Percentiles rank a stretch among this genome's conserved stretches.
Evolutionary conservation across 805 yeast species (phyloP).

Genomic region (Schizosaccharomyces japonicus): DNA sequence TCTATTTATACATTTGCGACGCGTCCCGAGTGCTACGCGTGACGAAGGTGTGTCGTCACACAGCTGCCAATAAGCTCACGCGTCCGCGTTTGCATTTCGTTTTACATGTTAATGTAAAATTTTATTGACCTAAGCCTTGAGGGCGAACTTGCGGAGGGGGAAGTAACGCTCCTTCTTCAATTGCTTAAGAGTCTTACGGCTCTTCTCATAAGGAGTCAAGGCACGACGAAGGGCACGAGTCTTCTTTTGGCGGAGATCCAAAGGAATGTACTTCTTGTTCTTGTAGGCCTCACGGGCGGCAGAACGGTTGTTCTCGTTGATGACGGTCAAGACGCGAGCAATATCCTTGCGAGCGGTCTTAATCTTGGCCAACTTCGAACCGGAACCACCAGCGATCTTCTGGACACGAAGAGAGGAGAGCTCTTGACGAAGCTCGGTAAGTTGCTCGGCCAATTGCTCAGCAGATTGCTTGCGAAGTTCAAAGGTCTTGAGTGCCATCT

Average conservation of each 20-base stretch:
- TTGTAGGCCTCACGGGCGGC: slow-evolving; percentile 87
- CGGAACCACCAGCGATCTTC: slow-evolving; percentile 70
- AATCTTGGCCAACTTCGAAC: slow-evolving; percentile 54
- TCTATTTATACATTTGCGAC: no score
- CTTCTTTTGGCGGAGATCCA: slow-evolving; percentile 97
- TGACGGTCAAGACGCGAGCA: slow-evolving; percentile 92
- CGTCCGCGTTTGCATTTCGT: neutral
- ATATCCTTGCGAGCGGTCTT: slow-evolving; percentile 86
- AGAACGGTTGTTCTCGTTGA: slow-evolving; percentile 90
- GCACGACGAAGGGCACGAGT: slow-evolving; percentile 99
- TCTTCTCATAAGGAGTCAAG: slow-evolving; percentile 68
- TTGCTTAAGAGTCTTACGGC: slow-evolving; percentile 64
- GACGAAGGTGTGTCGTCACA: neutral
- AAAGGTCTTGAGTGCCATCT: slow-evolving; percentile 43
- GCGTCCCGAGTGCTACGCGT: no score
- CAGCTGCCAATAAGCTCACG: neutral
- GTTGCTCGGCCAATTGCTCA: slow-evolving; percentile 85
- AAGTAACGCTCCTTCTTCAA: slow-evolving; percentile 79
- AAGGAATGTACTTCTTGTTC: slow-evolving; percentile 68
- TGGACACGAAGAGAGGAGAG: slow-evolving; percentile 89
- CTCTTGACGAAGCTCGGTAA: slow-evolving; percentile 89
- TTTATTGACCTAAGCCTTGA: slow-evolving; percentile 32
- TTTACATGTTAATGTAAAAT: neutral
- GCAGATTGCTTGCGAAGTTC: slow-evolving; percentile 93
- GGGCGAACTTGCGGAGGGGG: slow-evolving; percentile 96